Percentiles rank a stretch among this genome's conserved stretches.
phyloP scores from a whole-genome alignment of 257 asterid species.

The Leptodermis oblonga region DNA sequence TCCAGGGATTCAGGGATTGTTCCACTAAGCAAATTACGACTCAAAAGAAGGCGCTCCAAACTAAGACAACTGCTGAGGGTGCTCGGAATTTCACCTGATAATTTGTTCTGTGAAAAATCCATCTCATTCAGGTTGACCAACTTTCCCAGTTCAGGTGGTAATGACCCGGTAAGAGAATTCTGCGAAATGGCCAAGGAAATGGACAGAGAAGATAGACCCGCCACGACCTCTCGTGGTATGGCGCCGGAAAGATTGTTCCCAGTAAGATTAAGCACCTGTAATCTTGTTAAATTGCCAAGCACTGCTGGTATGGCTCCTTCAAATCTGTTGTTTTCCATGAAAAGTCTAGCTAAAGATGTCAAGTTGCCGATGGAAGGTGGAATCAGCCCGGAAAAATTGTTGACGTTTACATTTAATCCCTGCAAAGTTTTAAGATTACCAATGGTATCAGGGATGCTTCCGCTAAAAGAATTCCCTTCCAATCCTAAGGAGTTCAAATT shows the following conservation, averaged over 20 bases:
- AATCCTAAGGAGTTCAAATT: slow-evolving; percentile 15
- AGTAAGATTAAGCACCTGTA: slow-evolving; percentile 17
- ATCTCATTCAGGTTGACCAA: slow-evolving; percentile 16
- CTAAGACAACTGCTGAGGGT: slow-evolving; percentile 14
- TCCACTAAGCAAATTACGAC: slow-evolving; percentile 16
- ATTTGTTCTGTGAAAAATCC: slow-evolving; percentile 20
- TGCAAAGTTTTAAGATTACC: slow-evolving; percentile 17
- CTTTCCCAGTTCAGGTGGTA: slow-evolving; percentile 22
- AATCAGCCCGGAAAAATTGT: slow-evolving; percentile 16
- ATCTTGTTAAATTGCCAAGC: slow-evolving; percentile 13
- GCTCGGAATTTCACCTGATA: slow-evolving; percentile 30
- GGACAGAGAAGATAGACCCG: slow-evolving; percentile 16
- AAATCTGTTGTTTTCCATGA: slow-evolving; percentile 17
- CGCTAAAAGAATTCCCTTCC: slow-evolving; percentile 13
- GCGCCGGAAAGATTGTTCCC: slow-evolving; percentile 22
- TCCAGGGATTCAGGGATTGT: slow-evolving; percentile 24
- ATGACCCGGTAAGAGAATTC: slow-evolving; percentile 10
- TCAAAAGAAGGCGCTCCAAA: slow-evolving; percentile 18
- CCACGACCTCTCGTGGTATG: slow-evolving; percentile 17
- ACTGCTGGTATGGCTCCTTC: slow-evolving; percentile 23
- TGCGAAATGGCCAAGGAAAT: slow-evolving; percentile 11
- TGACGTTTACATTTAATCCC: slow-evolving; percentile 10
- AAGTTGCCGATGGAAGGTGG: slow-evolving; percentile 24
- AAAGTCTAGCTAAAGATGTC: slow-evolving; percentile 8
- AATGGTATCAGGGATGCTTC: slow-evolving; percentile 18